Evolutionary conservation across 768 basidiomycete genomes (phyloP), one percentile per base, ranked within the genome.

Genomic region (Phylloporus arenicola): DNA sequence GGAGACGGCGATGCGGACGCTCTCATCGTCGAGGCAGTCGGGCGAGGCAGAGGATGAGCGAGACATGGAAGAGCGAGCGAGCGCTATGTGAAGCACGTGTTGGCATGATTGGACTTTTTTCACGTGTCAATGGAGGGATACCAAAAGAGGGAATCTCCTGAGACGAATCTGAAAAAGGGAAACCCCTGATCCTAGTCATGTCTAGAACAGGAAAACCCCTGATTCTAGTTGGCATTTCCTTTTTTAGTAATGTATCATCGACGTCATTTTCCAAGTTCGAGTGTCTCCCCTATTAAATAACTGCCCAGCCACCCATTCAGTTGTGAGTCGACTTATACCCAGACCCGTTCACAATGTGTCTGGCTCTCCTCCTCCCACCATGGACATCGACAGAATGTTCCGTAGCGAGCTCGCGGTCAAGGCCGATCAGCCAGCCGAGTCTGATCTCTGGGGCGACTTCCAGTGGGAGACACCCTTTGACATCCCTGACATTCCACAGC

Each of bases 1-100:
- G 33, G 77, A 70, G 12, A 88, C 82, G 19, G 89, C 90, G 62
- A 90, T 91, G 45, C 82, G 77, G 0, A 89, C 86, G 58, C 80
- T 83, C 67, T 88, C 88, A 56, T 88, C 87, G 45, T 76, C 75
- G 57, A 79, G 69, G 2, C 30, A 13, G 17, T 37, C 35, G 3
- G 65, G 38, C 1, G 61, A 41, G 3, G 59, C 41, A 10, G 56
- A 44, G 3, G 53, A 34, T 12, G 48, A 19, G n/a, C 40, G 19
- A 27, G 50, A 1, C 63, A 64, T 66, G n/a, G 45, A 44, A 50
- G 37, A 43, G 8, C 12, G 14, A 39, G 8, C 38, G 20, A 12
- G 27, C 27, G 27, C 27, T 29, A 29, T 6, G 27, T 29, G 27
- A 29, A 29, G 27, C 27, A 29, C 27, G 27, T 29, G 27, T 29